A percentile compares a stretch with the other conserved stretches of the same genome.
phyloP scores from a whole-genome alignment of 2,329 filamentous ascomycete genomes.

The Monosporascus cannonballus region DNA sequence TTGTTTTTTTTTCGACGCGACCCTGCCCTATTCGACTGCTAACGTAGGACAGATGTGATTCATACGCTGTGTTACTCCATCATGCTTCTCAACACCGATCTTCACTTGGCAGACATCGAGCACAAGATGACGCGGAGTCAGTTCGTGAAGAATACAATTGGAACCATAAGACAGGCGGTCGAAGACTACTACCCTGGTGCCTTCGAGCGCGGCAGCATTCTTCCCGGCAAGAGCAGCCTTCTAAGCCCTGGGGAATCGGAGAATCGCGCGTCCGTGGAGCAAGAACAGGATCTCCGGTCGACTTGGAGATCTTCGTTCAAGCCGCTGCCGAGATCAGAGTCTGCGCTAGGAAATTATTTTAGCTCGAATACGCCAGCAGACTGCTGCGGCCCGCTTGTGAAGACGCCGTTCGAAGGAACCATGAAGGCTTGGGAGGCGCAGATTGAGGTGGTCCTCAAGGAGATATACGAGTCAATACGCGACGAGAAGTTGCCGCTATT shows the following conservation, averaged over 20 bases:
- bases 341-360: slow-evolving; percentile 30
- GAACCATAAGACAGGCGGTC: slow-evolving; percentile 74
- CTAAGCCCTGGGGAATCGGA: slow-evolving; percentile 23
- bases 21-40: slow-evolving; percentile 17
- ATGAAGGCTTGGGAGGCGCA: slow-evolving; percentile 81
- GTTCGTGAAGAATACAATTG: slow-evolving; percentile 94
- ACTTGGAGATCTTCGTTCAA: slow-evolving; percentile 40
- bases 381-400: slow-evolving; percentile 71
- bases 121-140: slow-evolving; percentile 93
- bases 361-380: slow-evolving; percentile 34
- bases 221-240: slow-evolving; percentile 35
- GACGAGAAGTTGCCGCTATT: slow-evolving; percentile 82
- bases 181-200: slow-evolving; percentile 64
- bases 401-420: slow-evolving; percentile 66
- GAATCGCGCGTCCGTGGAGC: slow-evolving; percentile 8
- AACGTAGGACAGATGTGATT: slow-evolving; percentile 65
- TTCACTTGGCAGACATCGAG: slow-evolving; percentile 92
- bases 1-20: neutral
- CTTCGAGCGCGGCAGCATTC: slow-evolving; percentile 53
- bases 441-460: slow-evolving; percentile 83
- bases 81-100: slow-evolving; percentile 89
- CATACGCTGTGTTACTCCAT: slow-evolving; percentile 97
- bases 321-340: slow-evolving; percentile 41
- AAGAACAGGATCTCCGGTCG: slow-evolving; percentile 16
- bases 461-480: slow-evolving; percentile 85